Evolutionary conservation across 2,329 filamentous ascomycete genomes (phyloP).

Genomic region (Neurospora sp.): DNA sequence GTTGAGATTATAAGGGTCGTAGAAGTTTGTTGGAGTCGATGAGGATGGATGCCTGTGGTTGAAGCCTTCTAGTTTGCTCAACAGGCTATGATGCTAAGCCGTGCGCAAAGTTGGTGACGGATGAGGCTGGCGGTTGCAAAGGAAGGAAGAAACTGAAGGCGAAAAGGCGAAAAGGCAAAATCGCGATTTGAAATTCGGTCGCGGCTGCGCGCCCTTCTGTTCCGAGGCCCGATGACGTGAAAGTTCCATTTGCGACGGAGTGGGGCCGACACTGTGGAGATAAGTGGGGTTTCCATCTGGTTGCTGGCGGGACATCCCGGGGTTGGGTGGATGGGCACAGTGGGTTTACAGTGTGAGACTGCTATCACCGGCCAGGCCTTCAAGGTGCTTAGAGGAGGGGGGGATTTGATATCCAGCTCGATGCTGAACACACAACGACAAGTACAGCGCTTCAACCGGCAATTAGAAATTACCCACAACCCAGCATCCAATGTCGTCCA

Average conservation of each 20-base stretch:
- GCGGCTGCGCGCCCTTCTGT: too few relatives aligned
- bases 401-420: background rate
- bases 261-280: background rate
- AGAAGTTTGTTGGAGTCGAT: too few relatives aligned
- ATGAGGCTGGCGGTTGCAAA: too few relatives aligned
- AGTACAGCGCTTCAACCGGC: background rate
- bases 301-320: background rate
- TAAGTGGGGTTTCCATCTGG: background rate
- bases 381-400: background rate
- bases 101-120: background rate
- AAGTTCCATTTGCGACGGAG: background rate
- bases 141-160: background rate
- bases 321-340: background rate
- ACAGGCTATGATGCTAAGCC: too few relatives aligned
- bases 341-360: background rate
- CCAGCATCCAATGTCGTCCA: background rate
- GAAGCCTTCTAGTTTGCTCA: too few relatives aligned
- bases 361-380: too few relatives aligned
- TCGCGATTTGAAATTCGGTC: background rate
- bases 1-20: too few relatives aligned
- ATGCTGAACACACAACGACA: background rate
- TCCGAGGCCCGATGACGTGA: background rate
- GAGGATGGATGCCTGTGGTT: too few relatives aligned
- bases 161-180: background rate
- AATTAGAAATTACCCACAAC: background rate